Conservation (phyloP, 306 rosid species). For the Quercus engelmannii region DNA sequence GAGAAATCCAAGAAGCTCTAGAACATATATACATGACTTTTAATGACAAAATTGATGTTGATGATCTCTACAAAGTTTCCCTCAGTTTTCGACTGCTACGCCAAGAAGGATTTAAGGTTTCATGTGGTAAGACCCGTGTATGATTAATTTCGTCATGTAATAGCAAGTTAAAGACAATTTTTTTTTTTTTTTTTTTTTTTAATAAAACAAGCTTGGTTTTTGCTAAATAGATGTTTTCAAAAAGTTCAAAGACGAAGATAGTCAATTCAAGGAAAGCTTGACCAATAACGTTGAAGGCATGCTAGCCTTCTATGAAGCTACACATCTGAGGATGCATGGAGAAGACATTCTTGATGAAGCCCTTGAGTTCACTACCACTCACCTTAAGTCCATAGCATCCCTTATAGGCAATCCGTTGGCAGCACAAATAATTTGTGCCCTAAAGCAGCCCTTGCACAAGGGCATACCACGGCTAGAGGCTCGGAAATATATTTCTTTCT, state of each 20-base stretch:
- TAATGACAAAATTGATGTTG: too few relatives aligned
- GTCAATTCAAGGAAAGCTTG: conserved; percentile 22
- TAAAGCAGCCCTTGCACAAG: conserved; percentile 29
- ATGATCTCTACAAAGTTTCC: too few relatives aligned
- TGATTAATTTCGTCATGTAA: too few relatives aligned
- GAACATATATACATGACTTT: too few relatives aligned
- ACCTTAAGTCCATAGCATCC: too few relatives aligned
- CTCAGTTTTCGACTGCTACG: too few relatives aligned
- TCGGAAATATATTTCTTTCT: conserved; percentile 24
- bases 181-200: too few relatives aligned
- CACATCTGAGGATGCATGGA: conserved; percentile 31
- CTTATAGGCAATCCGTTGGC: too few relatives aligned
- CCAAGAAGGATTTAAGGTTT: too few relatives aligned
- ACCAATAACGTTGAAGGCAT: conserved; percentile 22
- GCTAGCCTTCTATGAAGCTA: conserved; percentile 50
- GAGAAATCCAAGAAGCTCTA: too few relatives aligned
- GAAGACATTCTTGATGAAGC: conserved; percentile 52
- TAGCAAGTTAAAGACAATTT: too few relatives aligned
- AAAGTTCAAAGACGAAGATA: conserved; percentile 32
- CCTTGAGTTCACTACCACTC: conserved; percentile 21
- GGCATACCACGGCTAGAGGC: conserved; percentile 36
- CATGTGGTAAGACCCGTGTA: too few relatives aligned
- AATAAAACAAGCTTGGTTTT: not conserved
- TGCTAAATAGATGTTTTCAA: conserved; percentile 23
- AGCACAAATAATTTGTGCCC: not conserved